Conservation (phyloP, 2,329 filamentous ascomycete species). For the Trematosphaeria pertusa region DNA sequence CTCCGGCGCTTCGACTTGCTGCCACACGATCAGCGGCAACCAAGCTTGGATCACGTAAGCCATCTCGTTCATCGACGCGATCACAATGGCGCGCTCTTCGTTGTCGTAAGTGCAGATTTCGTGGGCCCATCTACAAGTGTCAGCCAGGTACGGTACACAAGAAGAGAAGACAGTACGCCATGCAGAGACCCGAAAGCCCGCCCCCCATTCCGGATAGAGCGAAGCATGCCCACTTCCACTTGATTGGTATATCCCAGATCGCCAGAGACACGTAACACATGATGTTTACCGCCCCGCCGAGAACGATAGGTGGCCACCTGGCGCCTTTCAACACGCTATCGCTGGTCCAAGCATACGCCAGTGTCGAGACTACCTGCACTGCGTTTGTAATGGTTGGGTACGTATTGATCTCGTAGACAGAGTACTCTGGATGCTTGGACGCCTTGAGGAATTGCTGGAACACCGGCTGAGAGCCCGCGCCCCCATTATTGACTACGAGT, state of each 20-base stretch:
- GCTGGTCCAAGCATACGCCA: conserved; percentile 71
- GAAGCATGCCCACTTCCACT: conserved; percentile 70
- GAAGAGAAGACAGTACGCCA: conserved; percentile 51
- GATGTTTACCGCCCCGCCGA: conserved; percentile 54
- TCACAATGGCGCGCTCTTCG: conserved; percentile 71
- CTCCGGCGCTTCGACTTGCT: conserved; percentile 66
- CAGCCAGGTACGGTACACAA: conserved; percentile 5
- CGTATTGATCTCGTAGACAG: conserved; percentile 63
- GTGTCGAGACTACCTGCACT: conserved; percentile 64
- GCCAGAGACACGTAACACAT: conserved; percentile 55
- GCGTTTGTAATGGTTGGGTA: conserved; percentile 59
- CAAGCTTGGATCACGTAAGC: conserved; percentile 74
- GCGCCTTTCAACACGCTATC: conserved; percentile 66
- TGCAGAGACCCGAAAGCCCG: conserved; percentile 57
- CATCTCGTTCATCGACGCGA: conserved; percentile 72
- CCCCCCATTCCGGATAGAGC: conserved; percentile 59
- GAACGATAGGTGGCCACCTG: conserved; percentile 70
- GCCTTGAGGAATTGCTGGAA: conserved; percentile 59
- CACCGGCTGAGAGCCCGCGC: conserved; percentile 59
- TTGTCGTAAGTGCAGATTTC: conserved; percentile 64
- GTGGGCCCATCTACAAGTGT: conserved; percentile 55
- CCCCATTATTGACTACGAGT: conserved; percentile 63
- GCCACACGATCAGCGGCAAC: conserved; percentile 72
- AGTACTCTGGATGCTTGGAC: conserved; percentile 54
- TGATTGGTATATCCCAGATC: conserved; percentile 58